A percentile compares a stretch with the other conserved stretches of the same genome.
phyloP scores from a whole-genome alignment of 352 stramenopile species.

The Phytophthora citricola region DNA sequence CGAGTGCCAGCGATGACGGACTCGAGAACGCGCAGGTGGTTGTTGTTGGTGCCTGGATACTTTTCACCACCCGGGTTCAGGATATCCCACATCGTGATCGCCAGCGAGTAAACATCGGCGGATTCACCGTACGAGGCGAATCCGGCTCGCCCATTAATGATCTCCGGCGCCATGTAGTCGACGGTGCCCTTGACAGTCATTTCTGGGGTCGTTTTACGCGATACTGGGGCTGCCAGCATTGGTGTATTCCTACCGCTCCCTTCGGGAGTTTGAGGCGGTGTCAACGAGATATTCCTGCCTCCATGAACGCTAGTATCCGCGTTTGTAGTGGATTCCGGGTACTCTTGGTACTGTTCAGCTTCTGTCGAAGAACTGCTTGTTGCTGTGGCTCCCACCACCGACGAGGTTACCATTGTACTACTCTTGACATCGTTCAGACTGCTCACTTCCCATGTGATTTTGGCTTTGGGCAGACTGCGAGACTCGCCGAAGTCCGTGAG shows the following conservation, averaged over 20 bases:
- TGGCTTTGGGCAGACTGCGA: slow-evolving; percentile 44
- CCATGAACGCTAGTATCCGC: slow-evolving; percentile 6
- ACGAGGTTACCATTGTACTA: slow-evolving; percentile 7
- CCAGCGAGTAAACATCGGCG: slow-evolving; percentile 75
- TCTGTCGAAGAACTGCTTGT: slow-evolving; percentile 31
- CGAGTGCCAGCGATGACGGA: slow-evolving; percentile 49
- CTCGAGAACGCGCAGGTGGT: slow-evolving; percentile 61
- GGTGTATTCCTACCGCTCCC: slow-evolving; percentile 10
- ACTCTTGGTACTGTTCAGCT: slow-evolving; percentile 42
- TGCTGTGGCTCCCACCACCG: slow-evolving; percentile 16
- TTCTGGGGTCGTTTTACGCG: slow-evolving; percentile 46
- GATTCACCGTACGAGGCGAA: slow-evolving; percentile 63
- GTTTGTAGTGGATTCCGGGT: slow-evolving; percentile 28
- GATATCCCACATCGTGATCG: slow-evolving; percentile 81
- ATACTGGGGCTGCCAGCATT: slow-evolving; percentile 17
- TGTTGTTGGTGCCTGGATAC: slow-evolving; percentile 54
- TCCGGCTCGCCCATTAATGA: slow-evolving; percentile 65
- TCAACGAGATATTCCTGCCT: slow-evolving; percentile 11
- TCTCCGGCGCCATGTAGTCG: slow-evolving; percentile 80
- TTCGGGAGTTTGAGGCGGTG: slow-evolving; percentile 16
- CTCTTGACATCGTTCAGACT: slow-evolving; percentile 36
- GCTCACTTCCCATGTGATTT: slow-evolving; percentile 48
- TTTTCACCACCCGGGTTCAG: slow-evolving; percentile 56
- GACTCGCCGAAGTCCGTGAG: slow-evolving; percentile 65
- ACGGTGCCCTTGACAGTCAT: slow-evolving; percentile 75